phyloP scores from a whole-genome alignment of 768 basidiomycete genomes.

The Tulasnella sp. region DNA sequence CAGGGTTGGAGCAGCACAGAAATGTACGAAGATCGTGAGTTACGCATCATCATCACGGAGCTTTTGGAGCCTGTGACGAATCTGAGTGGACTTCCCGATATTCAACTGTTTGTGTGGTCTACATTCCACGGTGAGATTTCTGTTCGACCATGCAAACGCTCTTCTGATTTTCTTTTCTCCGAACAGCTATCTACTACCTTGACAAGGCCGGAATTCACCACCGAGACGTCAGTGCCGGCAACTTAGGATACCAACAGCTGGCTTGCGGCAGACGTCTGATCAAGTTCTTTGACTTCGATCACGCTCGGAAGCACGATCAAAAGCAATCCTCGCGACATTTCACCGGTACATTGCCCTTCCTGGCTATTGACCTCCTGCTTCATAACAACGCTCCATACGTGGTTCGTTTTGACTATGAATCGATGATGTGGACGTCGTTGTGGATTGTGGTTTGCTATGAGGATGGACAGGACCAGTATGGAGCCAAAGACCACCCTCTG shows the following conservation, averaged over 20 bases:
- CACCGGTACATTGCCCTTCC: background rate
- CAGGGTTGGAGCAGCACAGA: no score
- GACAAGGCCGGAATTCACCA: background rate
- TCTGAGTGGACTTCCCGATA: background rate
- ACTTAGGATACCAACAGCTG: background rate
- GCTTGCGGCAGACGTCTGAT: background rate
- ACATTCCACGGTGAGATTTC: background rate
- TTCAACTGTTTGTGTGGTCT: background rate
- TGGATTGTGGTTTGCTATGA: no score
- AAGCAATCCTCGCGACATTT: background rate
- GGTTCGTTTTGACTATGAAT: background rate
- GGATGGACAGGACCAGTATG: no score
- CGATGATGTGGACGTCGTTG: background rate
- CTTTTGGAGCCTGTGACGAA: background rate
- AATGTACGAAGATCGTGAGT: conserved; percentile 3
- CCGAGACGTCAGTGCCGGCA: conserved; percentile 3
- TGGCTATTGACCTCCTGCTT: background rate
- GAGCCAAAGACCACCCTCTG: no score
- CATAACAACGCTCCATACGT: background rate
- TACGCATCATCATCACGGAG: background rate
- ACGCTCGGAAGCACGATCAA: background rate
- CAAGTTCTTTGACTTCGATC: conserved; percentile 6
- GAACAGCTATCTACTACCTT: background rate
- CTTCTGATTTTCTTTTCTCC: background rate
- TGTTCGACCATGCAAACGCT: background rate